These are phyloP conservation scores for Plantago coronopus DNA, from an alignment of 305 asterid genomes.

Conservation along the genomic window DNA sequence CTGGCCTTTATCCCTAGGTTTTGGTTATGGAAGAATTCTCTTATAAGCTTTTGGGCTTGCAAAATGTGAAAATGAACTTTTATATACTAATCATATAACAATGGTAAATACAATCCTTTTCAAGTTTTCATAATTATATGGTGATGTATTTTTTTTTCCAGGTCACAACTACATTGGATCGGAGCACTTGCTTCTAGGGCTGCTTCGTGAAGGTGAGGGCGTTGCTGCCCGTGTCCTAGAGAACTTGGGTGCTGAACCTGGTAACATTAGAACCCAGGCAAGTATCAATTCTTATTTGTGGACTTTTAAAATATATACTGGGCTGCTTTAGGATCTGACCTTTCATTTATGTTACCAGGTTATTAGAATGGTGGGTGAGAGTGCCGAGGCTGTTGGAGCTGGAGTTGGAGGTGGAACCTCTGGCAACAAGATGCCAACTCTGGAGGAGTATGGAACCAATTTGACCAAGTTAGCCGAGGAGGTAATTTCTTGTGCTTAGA, in stretches of 20 bases:
- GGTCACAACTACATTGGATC: slow-evolving; percentile 99
- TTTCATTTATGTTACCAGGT: slow-evolving; percentile 41
- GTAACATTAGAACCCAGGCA: slow-evolving; percentile 92
- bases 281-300: slow-evolving; percentile 21
- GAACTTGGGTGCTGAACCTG: slow-evolving; percentile 93
- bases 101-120: slow-evolving; percentile 11
- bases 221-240: slow-evolving; percentile 98
- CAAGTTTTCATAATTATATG: slow-evolving; percentile 4
- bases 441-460: slow-evolving; percentile 96
- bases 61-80: neutral
- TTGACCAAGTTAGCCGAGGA: slow-evolving; percentile 97
- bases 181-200: slow-evolving; percentile 92
- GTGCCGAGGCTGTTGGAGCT: slow-evolving; percentile 87
- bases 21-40: neutral
- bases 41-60: neutral
- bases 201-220: slow-evolving; percentile 99
- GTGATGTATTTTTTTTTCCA: slow-evolving; percentile 27
- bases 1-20: neutral
- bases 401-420: slow-evolving; percentile 91
- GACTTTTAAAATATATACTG: neutral
- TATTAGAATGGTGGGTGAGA: slow-evolving; percentile 91
- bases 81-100: neutral
- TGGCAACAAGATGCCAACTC: slow-evolving; percentile 90
- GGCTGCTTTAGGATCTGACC: slow-evolving; percentile 12
- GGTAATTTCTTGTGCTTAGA: slow-evolving; percentile 38